Base-by-base conservation (phyloP, 805 yeast genomes). In the Kazachstania taianensis region DNA sequence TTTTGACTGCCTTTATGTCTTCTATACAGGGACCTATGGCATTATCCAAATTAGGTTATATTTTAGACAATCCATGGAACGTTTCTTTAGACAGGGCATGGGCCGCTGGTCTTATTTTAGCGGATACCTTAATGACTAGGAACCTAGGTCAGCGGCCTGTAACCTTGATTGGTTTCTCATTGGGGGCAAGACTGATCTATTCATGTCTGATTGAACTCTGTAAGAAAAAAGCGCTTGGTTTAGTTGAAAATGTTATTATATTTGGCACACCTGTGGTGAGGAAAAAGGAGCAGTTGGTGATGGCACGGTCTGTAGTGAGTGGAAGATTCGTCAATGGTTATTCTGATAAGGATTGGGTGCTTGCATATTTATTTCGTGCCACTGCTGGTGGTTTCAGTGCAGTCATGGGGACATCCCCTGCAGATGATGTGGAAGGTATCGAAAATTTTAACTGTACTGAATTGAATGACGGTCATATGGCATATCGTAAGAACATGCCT, bases 51-150 rank as follows among this genome's bases (percentile, higher is more conserved):
- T 65, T 92, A 28, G 81, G 94, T 2, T 92, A 92, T 46, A 61
- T 92, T 20, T 68, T 92, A 19, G 98, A 92, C 52, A 92, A 92
- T 50, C 98, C 98, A 1, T 92, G 98, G 98, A 89, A 81, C 52
- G 97, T 92, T 5, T 87, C 97, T 0, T 65, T 92, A 40, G 97
- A 89, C 57, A 70, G 98, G 41, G 98, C 98, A 0, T 89, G 96
- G 97, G 72, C 86, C 29, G 94, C 96, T 0, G 98, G 98, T 4
- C 65, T 75, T 38, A 76, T 92, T 30, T 59, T 92, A 35, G 97
- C 98, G 0, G 97, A 92, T 55, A 85, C 96, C 0, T 63, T 92
- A 28, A 74, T 87, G 39, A 71, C 85, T 18, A 78, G 94, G 29
- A 89, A 87, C 56, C 64, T 92, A 47, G 98, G 98, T 7, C 84